Percentiles rank a stretch among this genome's conserved stretches.
Conservation (phyloP, 1,284 basidiomycete genomes). For the Irpex sp. region DNA sequence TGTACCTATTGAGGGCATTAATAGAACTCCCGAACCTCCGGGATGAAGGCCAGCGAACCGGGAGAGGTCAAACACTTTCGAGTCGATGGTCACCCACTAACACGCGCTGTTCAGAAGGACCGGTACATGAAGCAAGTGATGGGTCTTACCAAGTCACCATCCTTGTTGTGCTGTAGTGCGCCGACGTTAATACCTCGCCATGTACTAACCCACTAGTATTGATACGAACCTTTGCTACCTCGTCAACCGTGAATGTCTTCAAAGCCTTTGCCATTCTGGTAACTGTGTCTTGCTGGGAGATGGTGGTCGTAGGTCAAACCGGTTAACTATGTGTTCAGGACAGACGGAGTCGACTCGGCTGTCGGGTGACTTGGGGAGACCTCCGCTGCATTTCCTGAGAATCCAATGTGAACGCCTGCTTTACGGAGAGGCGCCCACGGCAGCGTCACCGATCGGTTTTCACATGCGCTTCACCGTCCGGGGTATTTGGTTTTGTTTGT, state of each 20-base stretch:
- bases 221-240: slow-evolving; percentile 16
- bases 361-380: background rate
- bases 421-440: background rate
- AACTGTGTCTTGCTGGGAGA: background rate
- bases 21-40: slow-evolving; percentile 59
- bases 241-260: slow-evolving; percentile 18
- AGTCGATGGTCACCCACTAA: slow-evolving; percentile 65
- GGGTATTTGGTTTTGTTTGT: background rate
- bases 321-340: background rate
- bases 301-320: background rate
- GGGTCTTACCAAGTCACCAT: slow-evolving; percentile 59
- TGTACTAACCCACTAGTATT: too few relatives aligned
- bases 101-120: background rate
- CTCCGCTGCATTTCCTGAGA: background rate
- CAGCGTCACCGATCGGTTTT: background rate
- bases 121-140: too few relatives aligned
- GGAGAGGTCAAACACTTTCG: slow-evolving; percentile 63
- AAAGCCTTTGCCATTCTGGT: slow-evolving; percentile 5
- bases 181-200: background rate
- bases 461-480: background rate
- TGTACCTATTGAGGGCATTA: slow-evolving; percentile 35
- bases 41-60: slow-evolving; percentile 66
- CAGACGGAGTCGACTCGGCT: background rate
- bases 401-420: background rate
- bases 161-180: slow-evolving; percentile 64